These are phyloP conservation scores for Neofusicoccum ribis DNA, from an alignment of 2,329 filamentous ascomycete genomes.

Conservation along the genomic window DNA sequence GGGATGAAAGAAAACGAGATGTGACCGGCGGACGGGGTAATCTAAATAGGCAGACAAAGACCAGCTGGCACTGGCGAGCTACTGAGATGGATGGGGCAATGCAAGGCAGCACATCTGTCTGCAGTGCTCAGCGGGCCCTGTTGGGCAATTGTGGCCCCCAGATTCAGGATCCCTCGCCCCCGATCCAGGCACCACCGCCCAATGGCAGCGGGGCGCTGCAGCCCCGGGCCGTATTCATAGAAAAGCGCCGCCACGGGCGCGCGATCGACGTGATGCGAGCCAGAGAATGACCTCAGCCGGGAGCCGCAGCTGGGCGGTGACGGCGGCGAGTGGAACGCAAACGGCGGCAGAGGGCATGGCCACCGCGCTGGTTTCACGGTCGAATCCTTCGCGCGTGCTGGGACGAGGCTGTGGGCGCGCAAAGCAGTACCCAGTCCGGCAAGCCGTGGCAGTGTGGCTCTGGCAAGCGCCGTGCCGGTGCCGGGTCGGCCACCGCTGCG, in stretches of 20 bases:
- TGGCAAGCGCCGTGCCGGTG: background rate
- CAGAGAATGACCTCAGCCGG: background rate
- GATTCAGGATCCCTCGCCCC: background rate
- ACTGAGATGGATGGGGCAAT: background rate
- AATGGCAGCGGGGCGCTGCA: background rate
- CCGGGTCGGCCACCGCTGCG: background rate
- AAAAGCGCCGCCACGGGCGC: background rate
- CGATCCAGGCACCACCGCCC: background rate
- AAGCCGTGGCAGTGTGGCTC: background rate
- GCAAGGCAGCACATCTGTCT: background rate
- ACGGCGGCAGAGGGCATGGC: too few relatives aligned
- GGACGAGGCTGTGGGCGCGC: background rate
- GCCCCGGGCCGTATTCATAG: background rate
- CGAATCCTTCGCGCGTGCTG: background rate
- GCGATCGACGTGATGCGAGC: background rate
- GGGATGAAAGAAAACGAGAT: too few relatives aligned
- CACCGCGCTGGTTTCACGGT: background rate
- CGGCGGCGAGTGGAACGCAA: too few relatives aligned
- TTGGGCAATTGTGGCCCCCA: conserved; percentile 8
- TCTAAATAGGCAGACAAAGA: background rate
- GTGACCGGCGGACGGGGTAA: too few relatives aligned
- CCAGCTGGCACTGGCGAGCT: too few relatives aligned
- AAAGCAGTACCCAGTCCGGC: background rate
- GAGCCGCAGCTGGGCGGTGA: conserved; percentile 10
- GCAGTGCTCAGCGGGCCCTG: background rate